phyloP scores from a whole-genome alignment of 768 basidiomycete species.

The Tylopilus sp. region DNA sequence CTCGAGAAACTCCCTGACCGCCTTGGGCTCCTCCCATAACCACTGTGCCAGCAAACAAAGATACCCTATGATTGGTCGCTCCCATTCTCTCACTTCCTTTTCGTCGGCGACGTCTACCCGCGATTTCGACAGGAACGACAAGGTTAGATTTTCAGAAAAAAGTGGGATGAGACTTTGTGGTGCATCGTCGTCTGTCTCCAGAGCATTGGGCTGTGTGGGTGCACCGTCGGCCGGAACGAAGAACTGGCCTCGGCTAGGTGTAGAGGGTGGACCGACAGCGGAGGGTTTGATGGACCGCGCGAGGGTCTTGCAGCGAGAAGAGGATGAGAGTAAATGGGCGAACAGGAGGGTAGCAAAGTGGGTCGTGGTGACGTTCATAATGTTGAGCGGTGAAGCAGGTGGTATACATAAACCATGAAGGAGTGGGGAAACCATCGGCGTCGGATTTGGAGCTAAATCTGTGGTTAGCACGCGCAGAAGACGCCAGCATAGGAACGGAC shows the following conservation, averaged over 20 bases:
- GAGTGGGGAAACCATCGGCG: conserved; percentile 59
- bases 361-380: conserved; percentile 55
- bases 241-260: conserved; percentile 42
- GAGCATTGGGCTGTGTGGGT: conserved; percentile 32
- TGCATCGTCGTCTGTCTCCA: conserved; percentile 50
- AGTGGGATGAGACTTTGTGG: conserved; percentile 76
- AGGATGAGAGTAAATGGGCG: conserved; percentile 70
- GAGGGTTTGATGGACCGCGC: conserved; percentile 65
- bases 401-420: conserved; percentile 63
- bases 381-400: conserved; percentile 57
- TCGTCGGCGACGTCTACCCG: conserved; percentile 49
- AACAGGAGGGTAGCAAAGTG: conserved; percentile 79
- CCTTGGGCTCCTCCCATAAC: conserved; percentile 94
- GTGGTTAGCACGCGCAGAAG: neutral
- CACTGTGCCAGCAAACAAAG: conserved; percentile 82
- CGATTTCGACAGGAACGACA: conserved; percentile 76
- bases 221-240: conserved; percentile 76
- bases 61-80: conserved; percentile 82
- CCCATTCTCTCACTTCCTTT: conserved; percentile 83
- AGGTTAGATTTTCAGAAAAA: conserved; percentile 86
- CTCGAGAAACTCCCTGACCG: conserved; percentile 85
- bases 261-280: conserved; percentile 28
- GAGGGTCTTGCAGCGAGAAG: conserved; percentile 57
- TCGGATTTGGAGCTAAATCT: conserved; percentile 27
- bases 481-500: conserved; percentile 20